Conservation (phyloP, 345 rosid genomes). For the Abelmoschus esculentus region DNA sequence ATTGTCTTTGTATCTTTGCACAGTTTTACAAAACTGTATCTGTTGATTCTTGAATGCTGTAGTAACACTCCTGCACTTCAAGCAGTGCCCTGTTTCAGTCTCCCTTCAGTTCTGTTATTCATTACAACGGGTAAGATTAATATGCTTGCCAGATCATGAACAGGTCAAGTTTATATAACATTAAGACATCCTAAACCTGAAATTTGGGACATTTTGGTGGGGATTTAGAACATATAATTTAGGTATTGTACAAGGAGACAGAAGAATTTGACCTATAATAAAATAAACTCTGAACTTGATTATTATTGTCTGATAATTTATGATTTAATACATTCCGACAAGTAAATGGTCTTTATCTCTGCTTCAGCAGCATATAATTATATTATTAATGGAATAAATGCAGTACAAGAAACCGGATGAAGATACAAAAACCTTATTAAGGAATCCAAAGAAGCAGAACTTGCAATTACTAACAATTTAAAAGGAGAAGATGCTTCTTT, state of each 20-base stretch:
- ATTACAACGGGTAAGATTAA: background rate
- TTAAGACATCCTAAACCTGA: background rate
- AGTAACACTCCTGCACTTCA: background rate
- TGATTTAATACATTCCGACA: background rate
- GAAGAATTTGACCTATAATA: too few relatives aligned
- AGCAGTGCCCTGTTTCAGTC: background rate
- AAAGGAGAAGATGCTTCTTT: background rate
- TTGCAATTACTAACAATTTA: background rate
- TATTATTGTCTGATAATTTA: too few relatives aligned
- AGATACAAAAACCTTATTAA: slow-evolving; percentile 5
- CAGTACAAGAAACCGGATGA: background rate
- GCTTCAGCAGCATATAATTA: slow-evolving; percentile 1
- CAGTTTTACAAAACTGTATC: slow-evolving; percentile 10
- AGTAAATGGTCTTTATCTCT: background rate
- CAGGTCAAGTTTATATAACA: background rate
- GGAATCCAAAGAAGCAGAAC: background rate
- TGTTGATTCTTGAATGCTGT: slow-evolving; percentile 1
- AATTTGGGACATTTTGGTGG: background rate
- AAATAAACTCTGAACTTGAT: too few relatives aligned
- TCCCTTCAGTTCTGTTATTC: background rate
- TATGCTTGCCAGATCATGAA: background rate
- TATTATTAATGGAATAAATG: background rate
- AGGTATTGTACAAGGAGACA: too few relatives aligned
- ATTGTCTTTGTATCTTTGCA: slow-evolving; percentile 13
- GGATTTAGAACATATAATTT: background rate